These are phyloP conservation scores for Macadamia integrifolia DNA, from an alignment of 164 flowering plant genomes.

Conservation along the genomic window DNA sequence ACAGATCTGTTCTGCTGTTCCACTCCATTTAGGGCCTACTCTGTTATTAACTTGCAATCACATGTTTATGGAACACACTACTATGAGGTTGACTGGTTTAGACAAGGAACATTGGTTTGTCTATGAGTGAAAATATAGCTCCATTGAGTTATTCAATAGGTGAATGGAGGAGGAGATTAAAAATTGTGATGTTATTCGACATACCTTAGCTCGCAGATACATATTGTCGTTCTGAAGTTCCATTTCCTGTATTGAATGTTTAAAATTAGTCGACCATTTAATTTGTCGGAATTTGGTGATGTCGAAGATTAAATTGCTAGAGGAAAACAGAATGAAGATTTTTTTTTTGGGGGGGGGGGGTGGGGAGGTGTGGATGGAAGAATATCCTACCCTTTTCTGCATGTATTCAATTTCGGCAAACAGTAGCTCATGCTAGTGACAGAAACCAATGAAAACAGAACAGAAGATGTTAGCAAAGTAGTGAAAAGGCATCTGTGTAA, in stretches of 20 bases:
- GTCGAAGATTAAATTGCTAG: background rate
- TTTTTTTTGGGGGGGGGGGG: too few species aligned
- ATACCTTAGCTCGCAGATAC: constrained; percentile 58
- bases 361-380: background rate
- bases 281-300: background rate
- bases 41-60: too few species aligned
- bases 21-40: too few species aligned
- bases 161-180: too few species aligned
- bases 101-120: too few species aligned
- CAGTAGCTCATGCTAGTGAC: constrained; percentile 59
- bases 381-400: constrained; percentile 62
- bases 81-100: too few species aligned
- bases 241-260: constrained; percentile 31
- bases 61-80: too few species aligned
- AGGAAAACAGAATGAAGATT: background rate
- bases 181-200: background rate
- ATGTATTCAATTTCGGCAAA: constrained; percentile 65
- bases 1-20: too few species aligned
- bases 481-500: background rate
- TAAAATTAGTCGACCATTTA: background rate
- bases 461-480: background rate
- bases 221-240: constrained; percentile 61
- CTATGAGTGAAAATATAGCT: too few species aligned
- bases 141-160: too few species aligned
- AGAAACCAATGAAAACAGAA: background rate